Evolutionary conservation across 2,329 filamentous ascomycete species (phyloP).

Genomic region (Hymenoscyphus repandus): DNA sequence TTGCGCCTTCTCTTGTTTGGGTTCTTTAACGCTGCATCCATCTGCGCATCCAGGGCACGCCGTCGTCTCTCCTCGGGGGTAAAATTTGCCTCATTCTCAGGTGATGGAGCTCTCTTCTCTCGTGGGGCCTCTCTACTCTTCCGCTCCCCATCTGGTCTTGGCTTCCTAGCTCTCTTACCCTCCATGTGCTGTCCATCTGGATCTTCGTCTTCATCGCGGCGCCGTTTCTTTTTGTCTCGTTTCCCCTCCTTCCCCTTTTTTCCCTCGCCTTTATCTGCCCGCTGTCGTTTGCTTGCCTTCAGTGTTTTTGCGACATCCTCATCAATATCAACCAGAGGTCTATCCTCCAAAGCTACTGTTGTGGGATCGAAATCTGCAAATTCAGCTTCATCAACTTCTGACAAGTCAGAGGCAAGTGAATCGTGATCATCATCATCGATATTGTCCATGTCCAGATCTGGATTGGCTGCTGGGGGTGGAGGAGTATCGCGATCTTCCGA

Average conservation of each 20-base stretch:
- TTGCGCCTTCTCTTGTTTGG: constrained; percentile 61
- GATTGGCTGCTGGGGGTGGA: constrained; percentile 23
- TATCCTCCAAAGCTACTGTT: constrained; percentile 57
- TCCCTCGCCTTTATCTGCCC: constrained; percentile 55
- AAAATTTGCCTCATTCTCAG: constrained; percentile 71
- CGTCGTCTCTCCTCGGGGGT: constrained; percentile 80
- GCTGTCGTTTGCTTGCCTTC: constrained; percentile 61
- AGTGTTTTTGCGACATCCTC: constrained; percentile 59
- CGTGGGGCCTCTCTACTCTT: constrained; percentile 27
- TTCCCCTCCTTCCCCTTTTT: constrained; percentile 65
- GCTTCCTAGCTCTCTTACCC: constrained; percentile 43
- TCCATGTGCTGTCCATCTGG: constrained; percentile 47
- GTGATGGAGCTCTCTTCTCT: constrained; percentile 48
- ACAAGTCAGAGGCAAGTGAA: constrained; percentile 46
- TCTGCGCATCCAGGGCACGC: constrained; percentile 76
- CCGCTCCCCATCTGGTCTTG: constrained; percentile 35
- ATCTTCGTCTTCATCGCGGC: constrained; percentile 40
- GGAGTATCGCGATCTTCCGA: constrained; percentile 23
- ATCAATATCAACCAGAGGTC: constrained; percentile 57
- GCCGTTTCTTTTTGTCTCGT: constrained; percentile 67
- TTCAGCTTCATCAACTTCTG: constrained; percentile 65
- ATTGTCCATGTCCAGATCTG: constrained; percentile 28
- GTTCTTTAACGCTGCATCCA: constrained; percentile 85
- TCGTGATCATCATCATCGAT: constrained; percentile 26
- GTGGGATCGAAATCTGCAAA: constrained; percentile 65